phyloP scores from a whole-genome alignment of 768 basidiomycete species.

The Lactarius sp. region DNA sequence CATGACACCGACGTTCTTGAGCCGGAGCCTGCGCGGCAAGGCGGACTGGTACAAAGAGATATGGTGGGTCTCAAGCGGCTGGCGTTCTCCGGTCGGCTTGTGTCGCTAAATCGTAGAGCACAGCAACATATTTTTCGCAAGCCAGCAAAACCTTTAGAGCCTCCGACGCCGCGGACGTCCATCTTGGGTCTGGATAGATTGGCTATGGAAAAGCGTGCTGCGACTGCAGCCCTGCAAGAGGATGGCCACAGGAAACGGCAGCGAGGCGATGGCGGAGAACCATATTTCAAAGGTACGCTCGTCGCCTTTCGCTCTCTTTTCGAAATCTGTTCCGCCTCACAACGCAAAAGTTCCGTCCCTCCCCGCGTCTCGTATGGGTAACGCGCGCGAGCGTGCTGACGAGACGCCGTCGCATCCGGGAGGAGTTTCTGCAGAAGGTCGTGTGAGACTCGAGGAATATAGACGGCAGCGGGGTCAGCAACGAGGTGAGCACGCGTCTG shows the following conservation, averaged over 20 bases:
- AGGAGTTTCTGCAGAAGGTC: slow-evolving; percentile 74
- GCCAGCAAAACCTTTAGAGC: slow-evolving; percentile 67
- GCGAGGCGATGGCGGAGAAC: slow-evolving; percentile 53
- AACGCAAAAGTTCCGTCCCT: slow-evolving; percentile 65
- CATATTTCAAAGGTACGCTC: slow-evolving; percentile 79
- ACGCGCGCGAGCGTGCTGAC: slow-evolving; percentile 68
- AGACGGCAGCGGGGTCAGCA: slow-evolving; percentile 65
- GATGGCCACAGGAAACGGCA: slow-evolving; percentile 61
- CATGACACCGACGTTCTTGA: slow-evolving; percentile 79
- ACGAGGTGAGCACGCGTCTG: slow-evolving; percentile 42
- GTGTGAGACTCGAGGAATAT: slow-evolving; percentile 71
- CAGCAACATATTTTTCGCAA: slow-evolving; percentile 79
- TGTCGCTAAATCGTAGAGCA: slow-evolving; percentile 11
- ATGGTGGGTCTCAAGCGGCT: slow-evolving; percentile 38
- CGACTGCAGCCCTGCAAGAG: slow-evolving; percentile 35
- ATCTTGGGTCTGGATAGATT: slow-evolving; percentile 83
- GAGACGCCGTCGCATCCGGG: slow-evolving; percentile 94
- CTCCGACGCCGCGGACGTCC: slow-evolving; percentile 73
- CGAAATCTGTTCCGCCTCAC: background rate
- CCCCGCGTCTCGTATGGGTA: slow-evolving; percentile 52
- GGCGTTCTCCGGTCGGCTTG: background rate
- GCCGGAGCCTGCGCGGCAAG: slow-evolving; percentile 70
- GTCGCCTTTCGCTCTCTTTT: background rate
- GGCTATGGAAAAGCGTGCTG: slow-evolving; percentile 79
- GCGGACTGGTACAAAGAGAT: slow-evolving; percentile 71